Conservation (phyloP, 192 early-diverging fungal genomes). For the Coemansia sp. region DNA sequence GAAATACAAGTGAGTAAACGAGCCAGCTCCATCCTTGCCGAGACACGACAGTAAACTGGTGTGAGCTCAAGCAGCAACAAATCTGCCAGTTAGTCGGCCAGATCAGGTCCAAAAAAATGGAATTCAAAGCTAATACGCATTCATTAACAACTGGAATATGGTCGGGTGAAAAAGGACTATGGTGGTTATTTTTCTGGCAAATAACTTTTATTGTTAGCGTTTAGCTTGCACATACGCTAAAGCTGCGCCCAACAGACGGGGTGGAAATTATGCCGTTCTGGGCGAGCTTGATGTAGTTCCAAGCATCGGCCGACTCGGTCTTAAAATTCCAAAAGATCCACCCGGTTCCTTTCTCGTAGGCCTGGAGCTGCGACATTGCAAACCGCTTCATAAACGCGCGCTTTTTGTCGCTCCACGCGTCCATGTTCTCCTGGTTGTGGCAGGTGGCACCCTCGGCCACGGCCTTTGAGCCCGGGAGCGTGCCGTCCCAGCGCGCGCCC, state of each 20-base stretch:
- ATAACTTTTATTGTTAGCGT: background rate
- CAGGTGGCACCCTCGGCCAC: slow-evolving; percentile 11
- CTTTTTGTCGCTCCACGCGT: slow-evolving; percentile 43
- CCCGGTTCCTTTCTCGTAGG: slow-evolving; percentile 56
- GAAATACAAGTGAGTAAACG: background rate
- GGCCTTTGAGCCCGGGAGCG: slow-evolving; percentile 20
- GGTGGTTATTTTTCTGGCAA: too few species aligned
- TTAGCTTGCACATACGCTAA: slow-evolving; percentile 18
- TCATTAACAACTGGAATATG: background rate
- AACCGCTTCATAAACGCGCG: slow-evolving; percentile 51
- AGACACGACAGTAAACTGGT: too few species aligned
- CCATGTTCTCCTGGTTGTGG: slow-evolving; percentile 20
- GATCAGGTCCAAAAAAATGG: background rate
- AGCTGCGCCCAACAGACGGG: slow-evolving; percentile 21
- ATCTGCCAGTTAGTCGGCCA: too few species aligned
- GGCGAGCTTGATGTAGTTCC: slow-evolving; percentile 51
- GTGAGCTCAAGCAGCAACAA: too few species aligned
- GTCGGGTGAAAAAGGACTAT: background rate
- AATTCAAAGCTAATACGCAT: background rate
- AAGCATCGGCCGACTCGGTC: slow-evolving; percentile 50
- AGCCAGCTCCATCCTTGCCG: background rate
- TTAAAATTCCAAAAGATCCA: slow-evolving; percentile 64
- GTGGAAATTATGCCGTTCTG: slow-evolving; percentile 42
- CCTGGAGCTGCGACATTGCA: slow-evolving; percentile 58
- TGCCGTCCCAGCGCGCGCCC: slow-evolving; percentile 64